A percentile compares a stretch with the other conserved stretches of the same genome.
These are phyloP conservation scores for Collybiopsis luxurians DNA, from an alignment of 768 basidiomycete species.

Conservation along the genomic window DNA sequence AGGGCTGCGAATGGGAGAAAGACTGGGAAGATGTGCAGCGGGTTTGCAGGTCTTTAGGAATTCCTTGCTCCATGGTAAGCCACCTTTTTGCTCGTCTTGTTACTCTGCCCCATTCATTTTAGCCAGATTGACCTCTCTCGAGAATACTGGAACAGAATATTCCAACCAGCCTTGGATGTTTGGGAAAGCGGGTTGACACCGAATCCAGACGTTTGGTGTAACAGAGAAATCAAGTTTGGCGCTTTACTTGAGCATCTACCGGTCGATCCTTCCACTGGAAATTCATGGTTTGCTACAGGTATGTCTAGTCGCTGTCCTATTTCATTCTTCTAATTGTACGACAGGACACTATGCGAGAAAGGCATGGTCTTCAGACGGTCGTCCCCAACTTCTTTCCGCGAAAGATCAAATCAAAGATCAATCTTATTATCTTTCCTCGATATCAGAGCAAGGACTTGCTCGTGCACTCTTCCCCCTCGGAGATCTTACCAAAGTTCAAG, in stretches of 20 bases:
- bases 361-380: constrained; percentile 39
- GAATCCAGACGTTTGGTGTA: constrained; percentile 93
- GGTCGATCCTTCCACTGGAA: constrained; percentile 20
- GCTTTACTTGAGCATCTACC: constrained; percentile 70
- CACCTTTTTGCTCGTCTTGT: background rate
- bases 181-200: constrained; percentile 85
- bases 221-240: constrained; percentile 92
- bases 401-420: constrained; percentile 79
- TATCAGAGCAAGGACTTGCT: constrained; percentile 61
- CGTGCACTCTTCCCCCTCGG: constrained; percentile 82
- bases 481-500: constrained; percentile 60
- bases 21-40: constrained; percentile 90
- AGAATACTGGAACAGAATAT: constrained; percentile 91
- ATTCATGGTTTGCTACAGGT: constrained; percentile 83
- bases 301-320: constrained; percentile 5
- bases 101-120: background rate
- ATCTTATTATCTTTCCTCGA: constrained; percentile 84
- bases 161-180: constrained; percentile 74
- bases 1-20: constrained; percentile 94
- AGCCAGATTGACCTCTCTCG: constrained; percentile 78
- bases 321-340: background rate
- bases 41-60: constrained; percentile 70
- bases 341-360: constrained; percentile 87
- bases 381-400: constrained; percentile 54
- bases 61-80: constrained; percentile 73